Conservation (phyloP, 2,329 filamentous ascomycete species). For the Achaetomium macrosporum region DNA sequence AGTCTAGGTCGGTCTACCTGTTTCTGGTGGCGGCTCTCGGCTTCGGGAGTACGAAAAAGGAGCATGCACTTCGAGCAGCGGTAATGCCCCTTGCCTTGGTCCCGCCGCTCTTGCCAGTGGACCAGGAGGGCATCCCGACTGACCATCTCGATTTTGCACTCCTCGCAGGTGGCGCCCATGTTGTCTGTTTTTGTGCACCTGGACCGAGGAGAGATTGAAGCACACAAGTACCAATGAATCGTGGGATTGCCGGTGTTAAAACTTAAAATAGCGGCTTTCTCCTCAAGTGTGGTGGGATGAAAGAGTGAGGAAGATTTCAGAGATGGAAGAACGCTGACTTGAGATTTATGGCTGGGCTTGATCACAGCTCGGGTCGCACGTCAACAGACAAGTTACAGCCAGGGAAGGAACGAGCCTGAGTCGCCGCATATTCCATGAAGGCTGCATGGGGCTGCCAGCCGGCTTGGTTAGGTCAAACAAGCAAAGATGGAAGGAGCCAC, state of each 20-base stretch:
- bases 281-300: too few relatives aligned
- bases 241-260: background rate
- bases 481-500: too few relatives aligned
- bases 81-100: constrained; percentile 8
- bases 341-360: too few relatives aligned
- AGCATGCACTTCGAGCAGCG: constrained; percentile 10
- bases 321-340: too few relatives aligned
- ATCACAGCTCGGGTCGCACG: too few relatives aligned
- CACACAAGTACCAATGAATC: background rate
- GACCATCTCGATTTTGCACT: constrained; percentile 5
- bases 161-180: background rate
- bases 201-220: background rate
- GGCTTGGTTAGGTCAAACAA: too few relatives aligned
- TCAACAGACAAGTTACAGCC: too few relatives aligned
- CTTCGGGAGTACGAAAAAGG: constrained; percentile 4
- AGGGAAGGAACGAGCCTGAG: too few relatives aligned
- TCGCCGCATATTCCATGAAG: too few relatives aligned
- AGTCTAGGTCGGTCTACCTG: background rate
- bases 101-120: constrained; percentile 12
- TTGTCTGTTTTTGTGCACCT: background rate
- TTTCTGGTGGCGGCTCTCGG: background rate
- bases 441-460: too few relatives aligned
- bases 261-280: too few relatives aligned
- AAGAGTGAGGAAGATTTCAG: too few relatives aligned
- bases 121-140: background rate